Evolutionary conservation across 768 basidiomycete species (phyloP), one percentile per base, ranked within the genome.

Genomic region (Naganishia vishniacii): DNA sequence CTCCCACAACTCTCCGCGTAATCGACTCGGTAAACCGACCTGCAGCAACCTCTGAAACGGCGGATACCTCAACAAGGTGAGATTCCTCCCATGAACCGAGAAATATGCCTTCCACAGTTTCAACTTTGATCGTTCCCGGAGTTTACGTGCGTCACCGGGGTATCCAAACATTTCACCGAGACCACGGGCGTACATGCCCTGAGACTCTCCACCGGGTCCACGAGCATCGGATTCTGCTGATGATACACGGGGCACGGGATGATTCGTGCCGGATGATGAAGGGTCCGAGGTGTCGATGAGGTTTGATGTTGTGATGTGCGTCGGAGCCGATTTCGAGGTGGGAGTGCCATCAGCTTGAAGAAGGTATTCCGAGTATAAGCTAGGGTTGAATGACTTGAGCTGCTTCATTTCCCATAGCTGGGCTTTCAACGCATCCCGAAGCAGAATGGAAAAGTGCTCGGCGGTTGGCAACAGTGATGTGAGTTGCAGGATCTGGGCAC

Each of bases 1-100:
- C 78, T 99, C 95, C 95, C 95, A 99, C 80, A 98, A 87, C 76
- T 98, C 95, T 15, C 95, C 95, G 25, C 95, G 84, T 9, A 99
- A 81, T 18, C 91, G 82, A 70, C 93, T 95, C 1, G 95, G 95
- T 3, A 99, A 82, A 48, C 95, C 95, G 59, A 98, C 94, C 79
- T 95, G 94, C 1, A 98, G 87, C 28, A 99, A 84, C n/a, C 95
- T 87, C 44, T 93, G 95, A 73, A 91, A 92, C 76, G 93, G 88
- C 0, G 95, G 94, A 77, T 97, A 99, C 32, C 94, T 88, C 20
- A 98, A 81, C 28, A 98, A 71, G 73, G 95, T 93, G n/a, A 98
- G 81, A 72, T 92, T 91, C 26, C 95, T 86, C 23, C 95, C 95
- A 71, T 97, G 92, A 3, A 83, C 90, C 70, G 82, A 81, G 23